Evolutionary conservation across 2,329 filamentous ascomycete genomes (phyloP).

Genomic region (Aspergillus glaucus): DNA sequence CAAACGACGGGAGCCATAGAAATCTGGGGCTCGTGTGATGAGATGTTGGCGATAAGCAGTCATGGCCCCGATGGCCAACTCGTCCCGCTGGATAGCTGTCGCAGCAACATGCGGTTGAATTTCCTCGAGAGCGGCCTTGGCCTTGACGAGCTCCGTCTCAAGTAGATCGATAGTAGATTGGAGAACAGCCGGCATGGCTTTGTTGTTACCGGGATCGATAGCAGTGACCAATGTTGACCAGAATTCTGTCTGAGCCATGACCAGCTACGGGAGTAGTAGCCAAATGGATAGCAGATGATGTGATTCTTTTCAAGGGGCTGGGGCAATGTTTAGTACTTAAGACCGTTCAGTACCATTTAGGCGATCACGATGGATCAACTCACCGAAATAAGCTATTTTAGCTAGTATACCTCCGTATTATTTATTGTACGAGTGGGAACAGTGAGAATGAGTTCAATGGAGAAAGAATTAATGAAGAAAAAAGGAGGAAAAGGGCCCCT

Average conservation of each 20-base stretch:
- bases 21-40: slow-evolving; percentile 30
- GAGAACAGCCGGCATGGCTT: slow-evolving; percentile 35
- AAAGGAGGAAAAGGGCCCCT: too few species aligned
- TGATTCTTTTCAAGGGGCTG: neutral
- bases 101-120: slow-evolving; percentile 30
- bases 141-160: slow-evolving; percentile 37
- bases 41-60: slow-evolving; percentile 35
- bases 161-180: slow-evolving; percentile 38
- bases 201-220: slow-evolving; percentile 30
- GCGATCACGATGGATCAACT: too few species aligned
- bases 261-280: neutral
- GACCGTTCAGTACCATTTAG: too few species aligned
- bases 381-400: too few species aligned
- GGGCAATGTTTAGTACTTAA: too few species aligned
- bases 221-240: slow-evolving; percentile 32
- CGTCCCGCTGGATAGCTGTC: slow-evolving; percentile 24
- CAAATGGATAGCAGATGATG: neutral
- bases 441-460: too few species aligned
- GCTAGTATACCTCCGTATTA: too few species aligned
- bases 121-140: slow-evolving; percentile 35
- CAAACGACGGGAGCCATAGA: slow-evolving; percentile 30
- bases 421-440: too few species aligned
- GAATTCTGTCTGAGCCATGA: slow-evolving; percentile 30
- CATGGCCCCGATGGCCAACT: slow-evolving; percentile 33
- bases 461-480: too few species aligned